Evolutionary conservation across 1,139 yeast genomes (phyloP).

Genomic region (Taphrina betulina): DNA sequence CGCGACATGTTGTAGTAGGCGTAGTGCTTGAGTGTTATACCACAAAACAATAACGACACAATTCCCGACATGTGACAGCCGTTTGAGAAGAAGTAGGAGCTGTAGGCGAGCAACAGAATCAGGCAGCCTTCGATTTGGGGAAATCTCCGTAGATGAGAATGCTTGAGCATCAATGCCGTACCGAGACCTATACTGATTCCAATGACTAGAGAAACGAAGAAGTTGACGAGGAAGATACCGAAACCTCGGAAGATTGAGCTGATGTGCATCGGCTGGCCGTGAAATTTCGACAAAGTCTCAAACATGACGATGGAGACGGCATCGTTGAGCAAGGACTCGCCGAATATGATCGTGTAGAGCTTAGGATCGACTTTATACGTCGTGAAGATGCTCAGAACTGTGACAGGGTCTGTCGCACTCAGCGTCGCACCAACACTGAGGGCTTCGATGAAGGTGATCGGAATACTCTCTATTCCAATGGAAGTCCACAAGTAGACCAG

Average conservation of each 20-base stretch:
- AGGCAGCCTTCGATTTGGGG: constrained; percentile 96
- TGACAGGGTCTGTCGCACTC: constrained; percentile 98
- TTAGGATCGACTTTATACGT: constrained; percentile 98
- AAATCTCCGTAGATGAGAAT: constrained; percentile 85
- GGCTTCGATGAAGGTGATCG: constrained; percentile 91
- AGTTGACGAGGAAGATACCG: constrained; percentile 89
- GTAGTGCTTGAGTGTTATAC: constrained; percentile 92
- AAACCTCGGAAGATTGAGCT: constrained; percentile 87
- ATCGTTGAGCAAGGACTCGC: constrained; percentile 91
- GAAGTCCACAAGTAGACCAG: constrained; percentile 87
- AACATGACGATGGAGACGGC: constrained; percentile 99
- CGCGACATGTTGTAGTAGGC: constrained; percentile 97
- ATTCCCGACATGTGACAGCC: constrained; percentile 99
- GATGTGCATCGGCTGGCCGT: constrained; percentile 75
- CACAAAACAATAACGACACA: constrained; percentile 90
- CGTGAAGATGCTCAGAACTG: constrained; percentile 91
- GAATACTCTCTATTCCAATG: constrained; percentile 81
- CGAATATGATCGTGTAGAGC: constrained; percentile 91
- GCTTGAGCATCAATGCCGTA: constrained; percentile 86
- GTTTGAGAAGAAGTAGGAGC: constrained; percentile 93
- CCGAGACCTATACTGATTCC: constrained; percentile 85
- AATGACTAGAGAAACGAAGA: constrained; percentile 86
- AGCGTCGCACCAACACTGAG: constrained; percentile 95
- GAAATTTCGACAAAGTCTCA: constrained; percentile 95
- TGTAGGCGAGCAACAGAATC: constrained; percentile 86